These are phyloP conservation scores for Phytophthora europaea DNA, from an alignment of 352 stramenopile species.

Conservation along the genomic window DNA sequence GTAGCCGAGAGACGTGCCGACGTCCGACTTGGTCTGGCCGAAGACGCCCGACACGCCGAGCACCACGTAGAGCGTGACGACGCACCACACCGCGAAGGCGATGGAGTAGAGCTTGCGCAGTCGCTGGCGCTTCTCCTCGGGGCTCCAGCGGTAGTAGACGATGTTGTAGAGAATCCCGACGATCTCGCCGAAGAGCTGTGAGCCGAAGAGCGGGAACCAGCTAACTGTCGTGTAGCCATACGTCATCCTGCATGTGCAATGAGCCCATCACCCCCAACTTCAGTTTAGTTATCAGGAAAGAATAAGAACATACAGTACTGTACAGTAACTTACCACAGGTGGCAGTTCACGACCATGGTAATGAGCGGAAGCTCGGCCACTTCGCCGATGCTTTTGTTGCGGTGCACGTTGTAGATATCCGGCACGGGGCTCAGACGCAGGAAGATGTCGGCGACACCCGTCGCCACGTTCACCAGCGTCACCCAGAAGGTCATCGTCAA, in stretches of 20 bases:
- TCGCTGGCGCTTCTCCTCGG: slow-evolving; percentile 19
- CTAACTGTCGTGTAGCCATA: slow-evolving; percentile 37
- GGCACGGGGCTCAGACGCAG: slow-evolving; percentile 33
- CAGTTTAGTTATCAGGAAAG: slow-evolving; percentile 17
- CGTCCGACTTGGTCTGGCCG: slow-evolving; percentile 32
- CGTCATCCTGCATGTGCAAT: slow-evolving; percentile 16
- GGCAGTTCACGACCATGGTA: slow-evolving; percentile 34
- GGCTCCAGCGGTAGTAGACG: slow-evolving; percentile 41
- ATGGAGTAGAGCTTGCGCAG: slow-evolving; percentile 24
- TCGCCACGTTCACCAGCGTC: slow-evolving; percentile 32
- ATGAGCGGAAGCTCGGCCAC: slow-evolving; percentile 37
- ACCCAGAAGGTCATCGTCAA: slow-evolving; percentile 24
- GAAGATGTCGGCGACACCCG: slow-evolving; percentile 30
- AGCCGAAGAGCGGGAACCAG: slow-evolving; percentile 39
- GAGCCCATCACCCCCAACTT: slow-evolving; percentile 10
- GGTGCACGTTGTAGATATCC: slow-evolving; percentile 44
- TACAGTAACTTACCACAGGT: slow-evolving; percentile 32
- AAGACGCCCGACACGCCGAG: slow-evolving; percentile 45
- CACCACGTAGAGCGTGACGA: slow-evolving; percentile 46
- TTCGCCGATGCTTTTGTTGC: slow-evolving; percentile 35
- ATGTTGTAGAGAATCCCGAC: slow-evolving; percentile 27
- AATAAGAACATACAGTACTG: not conserved
- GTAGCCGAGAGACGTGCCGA: slow-evolving; percentile 40
- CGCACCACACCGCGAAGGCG: slow-evolving; percentile 25
- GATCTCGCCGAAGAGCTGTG: slow-evolving; percentile 34